Percentiles rank a stretch among this genome's conserved stretches.
These are phyloP conservation scores for Rhizopus sp. DNA, from an alignment of 371 early-diverging fungal species.

Conservation along the genomic window DNA sequence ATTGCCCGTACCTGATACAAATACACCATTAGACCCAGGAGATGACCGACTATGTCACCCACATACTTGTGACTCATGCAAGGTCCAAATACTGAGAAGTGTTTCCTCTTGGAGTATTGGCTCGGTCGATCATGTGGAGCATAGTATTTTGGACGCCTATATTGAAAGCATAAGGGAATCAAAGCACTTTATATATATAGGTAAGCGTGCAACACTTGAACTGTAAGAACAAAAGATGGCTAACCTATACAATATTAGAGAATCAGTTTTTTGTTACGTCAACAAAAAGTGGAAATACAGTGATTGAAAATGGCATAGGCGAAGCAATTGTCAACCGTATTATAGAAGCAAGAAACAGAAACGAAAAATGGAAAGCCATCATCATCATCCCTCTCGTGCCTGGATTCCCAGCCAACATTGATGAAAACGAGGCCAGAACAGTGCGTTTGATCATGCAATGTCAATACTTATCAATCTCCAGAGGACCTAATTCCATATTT, in stretches of 20 bases:
- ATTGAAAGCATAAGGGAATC: constrained; percentile 68
- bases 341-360: constrained; percentile 62
- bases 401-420: constrained; percentile 80
- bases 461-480: constrained; percentile 75
- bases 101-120: constrained; percentile 67
- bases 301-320: constrained; percentile 74
- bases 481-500: constrained; percentile 70
- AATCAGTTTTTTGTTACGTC: constrained; percentile 84
- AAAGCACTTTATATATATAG: constrained; percentile 86
- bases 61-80: constrained; percentile 42
- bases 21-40: constrained; percentile 5
- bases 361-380: constrained; percentile 74
- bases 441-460: constrained; percentile 75
- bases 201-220: constrained; percentile 44
- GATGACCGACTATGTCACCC: constrained; percentile 25
- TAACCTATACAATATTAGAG: constrained; percentile 12
- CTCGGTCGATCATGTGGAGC: constrained; percentile 50
- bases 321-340: constrained; percentile 77
- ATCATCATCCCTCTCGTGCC: constrained; percentile 88
- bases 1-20: constrained; percentile 67
- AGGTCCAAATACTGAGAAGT: constrained; percentile 66
- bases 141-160: constrained; percentile 82
- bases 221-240: constrained; percentile 11
- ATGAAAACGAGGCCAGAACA: constrained; percentile 70
- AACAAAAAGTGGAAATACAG: constrained; percentile 31